Evolutionary conservation across 139 green algal species (phyloP).

Genomic region (Chlorella sp.): DNA sequence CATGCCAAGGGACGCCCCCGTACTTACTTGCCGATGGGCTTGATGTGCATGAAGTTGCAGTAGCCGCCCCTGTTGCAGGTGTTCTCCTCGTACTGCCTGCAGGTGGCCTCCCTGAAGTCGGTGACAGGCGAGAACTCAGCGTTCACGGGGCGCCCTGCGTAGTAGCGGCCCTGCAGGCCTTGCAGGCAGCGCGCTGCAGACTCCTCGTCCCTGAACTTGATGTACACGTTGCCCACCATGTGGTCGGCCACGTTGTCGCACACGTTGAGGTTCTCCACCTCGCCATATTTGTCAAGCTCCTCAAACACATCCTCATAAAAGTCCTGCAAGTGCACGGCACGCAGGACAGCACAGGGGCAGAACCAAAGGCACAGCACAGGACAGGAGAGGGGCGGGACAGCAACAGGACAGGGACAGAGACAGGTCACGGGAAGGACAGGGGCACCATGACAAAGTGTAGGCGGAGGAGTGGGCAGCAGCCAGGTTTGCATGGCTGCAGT

Average conservation of each 20-base stretch:
- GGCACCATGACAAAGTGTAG: no score
- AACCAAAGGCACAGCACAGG: no score
- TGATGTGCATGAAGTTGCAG: conserved; percentile 99
- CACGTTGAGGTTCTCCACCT: conserved; percentile 95
- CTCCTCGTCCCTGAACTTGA: conserved; percentile 92
- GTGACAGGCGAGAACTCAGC: conserved; percentile 96
- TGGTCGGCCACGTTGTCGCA: conserved; percentile 98
- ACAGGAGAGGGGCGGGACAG: no score
- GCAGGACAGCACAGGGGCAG: no score
- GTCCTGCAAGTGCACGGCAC: no score
- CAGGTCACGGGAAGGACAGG: no score
- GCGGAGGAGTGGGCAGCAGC: no score
- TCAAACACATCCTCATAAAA: conserved; percentile 99
- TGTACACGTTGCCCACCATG: conserved; percentile 93
- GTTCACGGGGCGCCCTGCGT: conserved; percentile 82
- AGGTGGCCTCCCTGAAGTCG: conserved; percentile 95
- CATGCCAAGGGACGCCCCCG: no score
- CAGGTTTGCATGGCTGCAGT: no score
- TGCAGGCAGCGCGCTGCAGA: conserved; percentile 59
- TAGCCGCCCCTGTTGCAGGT: conserved; percentile 94
- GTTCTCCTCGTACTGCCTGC: conserved; percentile 96
- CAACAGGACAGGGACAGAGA: no score
- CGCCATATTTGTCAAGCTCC: conserved; percentile 86
- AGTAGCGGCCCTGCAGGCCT: conserved; percentile 73
- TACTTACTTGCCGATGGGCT: conserved; percentile 85